phyloP scores from a whole-genome alignment of 31 red algal species.

The Asparagopsis taxiformis region DNA sequence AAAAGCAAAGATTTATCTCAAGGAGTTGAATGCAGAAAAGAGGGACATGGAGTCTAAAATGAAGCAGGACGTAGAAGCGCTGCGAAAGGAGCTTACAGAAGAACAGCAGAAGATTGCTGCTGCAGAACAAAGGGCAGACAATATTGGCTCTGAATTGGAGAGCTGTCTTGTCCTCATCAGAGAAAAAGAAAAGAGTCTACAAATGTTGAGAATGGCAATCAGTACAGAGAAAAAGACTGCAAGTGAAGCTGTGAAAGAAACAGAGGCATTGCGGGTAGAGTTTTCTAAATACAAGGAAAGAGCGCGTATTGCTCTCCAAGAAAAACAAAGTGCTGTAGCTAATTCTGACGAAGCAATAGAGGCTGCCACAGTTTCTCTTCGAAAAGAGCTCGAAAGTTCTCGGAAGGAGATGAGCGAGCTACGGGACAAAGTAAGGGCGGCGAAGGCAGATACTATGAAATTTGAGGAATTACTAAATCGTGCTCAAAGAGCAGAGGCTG shows the following conservation, averaged over 20 bases:
- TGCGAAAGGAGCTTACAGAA: background rate
- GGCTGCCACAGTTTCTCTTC: background rate
- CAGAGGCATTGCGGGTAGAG: constrained; percentile 5
- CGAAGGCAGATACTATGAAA: background rate
- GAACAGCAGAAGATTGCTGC: background rate
- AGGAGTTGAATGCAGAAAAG: constrained; percentile 45
- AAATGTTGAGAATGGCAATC: constrained; percentile 35
- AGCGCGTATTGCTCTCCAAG: constrained; percentile 13
- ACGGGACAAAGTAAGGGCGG: background rate
- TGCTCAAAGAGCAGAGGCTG: constrained; percentile 27
- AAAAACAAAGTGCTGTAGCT: constrained; percentile 4
- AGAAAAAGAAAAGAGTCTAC: constrained; percentile 40
- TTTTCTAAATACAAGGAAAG: constrained; percentile 32
- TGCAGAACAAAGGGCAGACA: constrained; percentile 9
- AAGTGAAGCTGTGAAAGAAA: constrained; percentile 5
- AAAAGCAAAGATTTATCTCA: constrained; percentile 29
- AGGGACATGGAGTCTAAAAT: constrained; percentile 36
- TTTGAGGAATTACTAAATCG: constrained; percentile 10
- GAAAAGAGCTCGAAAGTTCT: background rate
- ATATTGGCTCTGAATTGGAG: constrained; percentile 9
- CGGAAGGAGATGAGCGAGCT: background rate
- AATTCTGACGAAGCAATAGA: constrained; percentile 5
- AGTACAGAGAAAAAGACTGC: constrained; percentile 8
- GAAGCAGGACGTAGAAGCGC: background rate
- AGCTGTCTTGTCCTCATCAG: constrained; percentile 32